phyloP scores from a whole-genome alignment of 257 asterid genomes.

The Fraxinus americana region DNA sequence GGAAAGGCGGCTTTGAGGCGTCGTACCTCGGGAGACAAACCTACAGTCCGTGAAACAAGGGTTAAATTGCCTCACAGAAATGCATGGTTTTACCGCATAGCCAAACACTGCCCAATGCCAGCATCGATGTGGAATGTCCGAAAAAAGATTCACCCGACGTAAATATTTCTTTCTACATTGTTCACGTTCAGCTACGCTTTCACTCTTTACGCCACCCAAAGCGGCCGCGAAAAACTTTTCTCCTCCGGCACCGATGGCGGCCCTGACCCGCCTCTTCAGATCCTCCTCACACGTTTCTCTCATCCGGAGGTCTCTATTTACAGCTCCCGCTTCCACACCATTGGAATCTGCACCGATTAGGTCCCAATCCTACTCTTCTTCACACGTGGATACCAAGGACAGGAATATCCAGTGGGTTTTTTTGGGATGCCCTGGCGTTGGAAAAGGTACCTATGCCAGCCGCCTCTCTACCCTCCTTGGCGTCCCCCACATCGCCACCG shows the following conservation, averaged over 20 bases:
- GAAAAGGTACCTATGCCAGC: constrained; percentile 95
- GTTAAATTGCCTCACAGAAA: no score
- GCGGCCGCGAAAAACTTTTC: constrained; percentile 20
- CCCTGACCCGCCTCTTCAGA: constrained; percentile 70
- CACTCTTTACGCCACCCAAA: background rate
- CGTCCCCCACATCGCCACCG: constrained; percentile 96
- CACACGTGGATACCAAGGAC: constrained; percentile 56
- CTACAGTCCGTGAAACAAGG: no score
- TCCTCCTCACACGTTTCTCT: constrained; percentile 39
- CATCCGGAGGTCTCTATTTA: constrained; percentile 49
- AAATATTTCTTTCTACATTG: no score
- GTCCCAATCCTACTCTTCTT: constrained; percentile 4
- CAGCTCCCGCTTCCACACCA: constrained; percentile 41
- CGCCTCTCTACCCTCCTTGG: constrained; percentile 80
- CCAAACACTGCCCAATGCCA: no score
- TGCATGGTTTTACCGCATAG: no score
- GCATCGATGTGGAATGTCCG: no score
- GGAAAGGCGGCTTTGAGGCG: no score
- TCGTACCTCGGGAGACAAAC: no score
- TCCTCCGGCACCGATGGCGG: constrained; percentile 66
- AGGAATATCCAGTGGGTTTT: constrained; percentile 86
- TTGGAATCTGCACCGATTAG: constrained; percentile 25
- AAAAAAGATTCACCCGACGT: no score
- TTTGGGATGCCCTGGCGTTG: constrained; percentile 96
- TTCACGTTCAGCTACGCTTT: no score